These are phyloP conservation scores for Silene vulgaris DNA, from an alignment of 179 eudicot genomes.

Conservation along the genomic window DNA sequence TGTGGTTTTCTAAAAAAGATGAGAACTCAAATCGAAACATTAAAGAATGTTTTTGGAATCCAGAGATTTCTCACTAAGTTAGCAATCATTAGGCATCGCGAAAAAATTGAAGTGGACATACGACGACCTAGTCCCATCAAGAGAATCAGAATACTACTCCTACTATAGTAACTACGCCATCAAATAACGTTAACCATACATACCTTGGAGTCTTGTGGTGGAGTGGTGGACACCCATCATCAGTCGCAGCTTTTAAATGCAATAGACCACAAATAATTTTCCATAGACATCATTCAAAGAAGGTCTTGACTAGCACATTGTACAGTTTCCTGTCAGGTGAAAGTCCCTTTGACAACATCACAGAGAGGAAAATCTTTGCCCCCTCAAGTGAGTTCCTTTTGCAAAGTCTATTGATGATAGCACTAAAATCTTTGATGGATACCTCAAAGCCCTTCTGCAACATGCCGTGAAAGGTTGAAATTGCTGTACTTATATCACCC, in stretches of 20 bases:
- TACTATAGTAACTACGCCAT: no score
- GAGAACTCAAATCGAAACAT: no score
- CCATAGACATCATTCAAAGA: conserved; percentile 27
- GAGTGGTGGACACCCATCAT: neutral
- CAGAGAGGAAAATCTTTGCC: conserved; percentile 53
- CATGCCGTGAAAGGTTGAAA: conserved; percentile 53
- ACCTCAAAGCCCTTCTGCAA: conserved; percentile 52
- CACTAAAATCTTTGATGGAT: conserved; percentile 64
- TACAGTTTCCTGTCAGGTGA: conserved; percentile 47
- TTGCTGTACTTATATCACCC: conserved; percentile 54
- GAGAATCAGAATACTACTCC: no score
- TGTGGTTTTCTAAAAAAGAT: no score
- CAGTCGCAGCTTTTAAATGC: conserved; percentile 7
- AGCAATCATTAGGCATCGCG: no score
- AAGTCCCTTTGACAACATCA: conserved; percentile 53
- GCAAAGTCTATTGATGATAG: conserved; percentile 75
- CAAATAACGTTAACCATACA: neutral
- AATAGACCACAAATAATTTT: neutral
- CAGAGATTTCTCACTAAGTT: no score
- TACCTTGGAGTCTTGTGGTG: conserved; percentile 20
- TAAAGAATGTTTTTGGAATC: no score
- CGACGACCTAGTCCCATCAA: no score
- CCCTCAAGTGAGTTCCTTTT: conserved; percentile 51
- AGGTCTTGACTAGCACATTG: conserved; percentile 39
- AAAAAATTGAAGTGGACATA: no score